These are phyloP conservation scores for Davidsoniella eucalypti DNA, from an alignment of 2,329 filamentous ascomycete genomes.

Conservation along the genomic window DNA sequence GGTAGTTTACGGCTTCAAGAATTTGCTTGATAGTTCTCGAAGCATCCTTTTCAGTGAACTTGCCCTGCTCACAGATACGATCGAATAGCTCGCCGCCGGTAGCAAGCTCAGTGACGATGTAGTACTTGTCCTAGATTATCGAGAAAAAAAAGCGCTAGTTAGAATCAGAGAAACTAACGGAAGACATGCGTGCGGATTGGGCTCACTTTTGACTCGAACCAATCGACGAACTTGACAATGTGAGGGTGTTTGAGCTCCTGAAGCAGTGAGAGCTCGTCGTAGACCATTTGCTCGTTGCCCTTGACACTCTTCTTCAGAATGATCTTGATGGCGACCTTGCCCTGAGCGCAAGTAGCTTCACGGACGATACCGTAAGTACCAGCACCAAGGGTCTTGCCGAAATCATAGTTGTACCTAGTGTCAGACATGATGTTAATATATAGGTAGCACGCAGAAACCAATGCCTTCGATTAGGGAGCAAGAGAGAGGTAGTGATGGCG, in stretches of 20 bases:
- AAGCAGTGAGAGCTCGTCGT: constrained; percentile 89
- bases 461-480: constrained; percentile 12
- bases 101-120: constrained; percentile 92
- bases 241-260: constrained; percentile 82
- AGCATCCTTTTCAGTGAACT: constrained; percentile 96
- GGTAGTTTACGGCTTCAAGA: constrained; percentile 77
- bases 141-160: neutral
- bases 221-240: constrained; percentile 94
- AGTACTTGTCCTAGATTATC: constrained; percentile 75
- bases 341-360: constrained; percentile 70
- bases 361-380: constrained; percentile 97
- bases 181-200: neutral
- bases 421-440: constrained; percentile 16
- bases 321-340: constrained; percentile 93
- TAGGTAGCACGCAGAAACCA: constrained; percentile 6
- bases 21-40: constrained; percentile 92
- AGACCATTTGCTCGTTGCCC: constrained; percentile 96
- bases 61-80: constrained; percentile 92
- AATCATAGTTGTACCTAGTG: constrained; percentile 65
- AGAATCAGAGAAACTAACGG: neutral
- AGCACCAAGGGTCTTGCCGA: constrained; percentile 84
- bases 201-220: constrained; percentile 91
- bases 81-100: constrained; percentile 95
- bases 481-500: no score
- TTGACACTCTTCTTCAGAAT: constrained; percentile 99